Conservation (phyloP, 2,329 filamentous ascomycete genomes). For the Cordyceps farinosa region DNA sequence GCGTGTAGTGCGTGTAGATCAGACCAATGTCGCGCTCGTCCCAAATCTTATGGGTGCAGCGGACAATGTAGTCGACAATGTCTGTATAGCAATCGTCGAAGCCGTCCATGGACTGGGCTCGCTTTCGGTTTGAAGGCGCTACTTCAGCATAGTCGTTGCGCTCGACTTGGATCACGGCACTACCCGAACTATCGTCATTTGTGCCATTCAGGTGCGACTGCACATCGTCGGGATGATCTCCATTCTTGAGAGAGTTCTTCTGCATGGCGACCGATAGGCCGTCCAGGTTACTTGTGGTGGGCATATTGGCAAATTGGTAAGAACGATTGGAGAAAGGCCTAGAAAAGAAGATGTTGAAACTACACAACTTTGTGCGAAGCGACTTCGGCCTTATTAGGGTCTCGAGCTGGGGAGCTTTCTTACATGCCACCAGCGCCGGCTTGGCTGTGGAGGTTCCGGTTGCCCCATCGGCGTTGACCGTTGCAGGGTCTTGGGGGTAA, state of each 20-base stretch:
- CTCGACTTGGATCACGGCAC: background rate
- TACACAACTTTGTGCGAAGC: background rate
- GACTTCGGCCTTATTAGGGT: background rate
- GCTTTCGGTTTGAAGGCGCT: background rate
- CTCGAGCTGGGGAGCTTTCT: too few species aligned
- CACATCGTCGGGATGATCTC: background rate
- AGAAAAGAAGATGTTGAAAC: background rate
- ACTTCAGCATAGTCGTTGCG: constrained; percentile 8
- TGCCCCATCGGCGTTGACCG: background rate
- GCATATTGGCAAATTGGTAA: background rate
- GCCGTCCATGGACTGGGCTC: constrained; percentile 9
- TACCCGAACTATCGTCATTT: background rate
- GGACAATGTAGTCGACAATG: constrained; percentile 18
- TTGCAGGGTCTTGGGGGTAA: background rate
- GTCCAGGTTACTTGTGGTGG: background rate
- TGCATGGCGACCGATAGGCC: background rate
- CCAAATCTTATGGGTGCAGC: constrained; percentile 12
- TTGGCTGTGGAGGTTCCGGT: background rate
- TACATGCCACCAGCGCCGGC: background rate
- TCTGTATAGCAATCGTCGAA: constrained; percentile 12
- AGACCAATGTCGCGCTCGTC: constrained; percentile 15
- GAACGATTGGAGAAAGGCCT: background rate
- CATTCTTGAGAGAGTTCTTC: constrained; percentile 1
- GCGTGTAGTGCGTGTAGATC: constrained; percentile 13
- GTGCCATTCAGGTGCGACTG: background rate